A percentile compares a stretch with the other conserved stretches of the same genome.
These are phyloP conservation scores for Herpetomonas muscarum DNA, from an alignment of 208 protist genomes.

Conservation along the genomic window DNA sequence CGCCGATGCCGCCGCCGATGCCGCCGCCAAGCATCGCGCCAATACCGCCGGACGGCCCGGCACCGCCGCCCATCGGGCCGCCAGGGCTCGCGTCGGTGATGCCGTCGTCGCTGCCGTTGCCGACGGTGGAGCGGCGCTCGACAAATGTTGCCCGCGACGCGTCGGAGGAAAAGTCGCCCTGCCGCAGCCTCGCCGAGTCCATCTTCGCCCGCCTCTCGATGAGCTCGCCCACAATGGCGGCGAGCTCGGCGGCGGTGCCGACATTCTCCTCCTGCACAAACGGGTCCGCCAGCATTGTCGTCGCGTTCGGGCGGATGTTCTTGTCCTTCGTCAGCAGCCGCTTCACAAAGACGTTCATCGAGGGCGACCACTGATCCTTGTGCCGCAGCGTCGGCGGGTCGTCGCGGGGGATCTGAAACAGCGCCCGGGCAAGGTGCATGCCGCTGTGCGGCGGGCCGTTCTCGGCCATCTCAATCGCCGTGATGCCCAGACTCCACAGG, in stretches of 20 bases:
- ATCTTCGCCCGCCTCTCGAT: constrained; percentile 38
- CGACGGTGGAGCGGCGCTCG: constrained; percentile 17
- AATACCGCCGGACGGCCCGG: too few relatives aligned
- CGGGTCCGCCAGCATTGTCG: constrained; percentile 74
- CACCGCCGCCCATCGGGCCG: too few relatives aligned
- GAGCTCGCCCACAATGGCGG: constrained; percentile 52
- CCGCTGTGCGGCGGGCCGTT: constrained; percentile 87
- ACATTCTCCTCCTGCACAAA: constrained; percentile 61
- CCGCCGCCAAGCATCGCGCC: neutral
- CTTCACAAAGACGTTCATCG: constrained; percentile 81
- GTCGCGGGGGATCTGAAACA: constrained; percentile 74
- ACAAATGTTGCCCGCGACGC: constrained; percentile 54
- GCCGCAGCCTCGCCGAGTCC: constrained; percentile 25
- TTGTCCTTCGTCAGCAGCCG: constrained; percentile 79
- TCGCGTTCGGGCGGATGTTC: constrained; percentile 56
- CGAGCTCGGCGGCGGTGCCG: constrained; percentile 60
- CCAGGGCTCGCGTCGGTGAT: neutral
- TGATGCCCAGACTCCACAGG: constrained; percentile 96
- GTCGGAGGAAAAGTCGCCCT: constrained; percentile 26
- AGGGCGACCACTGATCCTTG: constrained; percentile 85
- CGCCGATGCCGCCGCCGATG: constrained; percentile 2
- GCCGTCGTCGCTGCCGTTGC: constrained; percentile 4
- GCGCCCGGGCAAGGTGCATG: constrained; percentile 72
- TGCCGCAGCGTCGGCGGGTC: constrained; percentile 70
- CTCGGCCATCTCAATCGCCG: constrained; percentile 96